Evolutionary conservation across 2,329 filamentous ascomycete species (phyloP).

Genomic region (Trichoderma polysporum): DNA sequence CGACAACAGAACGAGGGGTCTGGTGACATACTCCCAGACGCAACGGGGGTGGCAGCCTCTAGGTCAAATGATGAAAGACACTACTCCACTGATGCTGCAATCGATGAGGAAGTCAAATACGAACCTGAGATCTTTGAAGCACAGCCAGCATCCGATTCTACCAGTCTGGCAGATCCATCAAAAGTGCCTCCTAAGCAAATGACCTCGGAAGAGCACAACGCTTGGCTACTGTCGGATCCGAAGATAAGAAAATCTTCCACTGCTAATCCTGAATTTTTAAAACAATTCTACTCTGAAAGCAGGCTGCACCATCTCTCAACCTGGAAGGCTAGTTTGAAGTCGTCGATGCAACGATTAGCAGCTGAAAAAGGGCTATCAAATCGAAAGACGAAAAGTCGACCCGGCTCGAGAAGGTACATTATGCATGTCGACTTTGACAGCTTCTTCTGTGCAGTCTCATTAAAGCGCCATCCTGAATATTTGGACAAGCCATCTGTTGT

Average conservation of each 20-base stretch:
- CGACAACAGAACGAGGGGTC: not conserved
- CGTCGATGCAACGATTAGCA: slow-evolving; percentile 78
- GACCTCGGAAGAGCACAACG: slow-evolving; percentile 93
- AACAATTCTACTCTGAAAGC: slow-evolving; percentile 94
- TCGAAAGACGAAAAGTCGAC: slow-evolving; percentile 50
- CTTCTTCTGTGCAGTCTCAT: slow-evolving; percentile 93
- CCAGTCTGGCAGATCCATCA: not conserved
- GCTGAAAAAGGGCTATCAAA: slow-evolving; percentile 59
- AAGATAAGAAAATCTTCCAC: slow-evolving; percentile 84
- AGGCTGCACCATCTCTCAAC: slow-evolving; percentile 91
- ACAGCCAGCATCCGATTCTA: not conserved
- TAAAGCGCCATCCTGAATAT: slow-evolving; percentile 73
- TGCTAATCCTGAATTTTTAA: slow-evolving; percentile 88
- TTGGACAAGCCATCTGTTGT: slow-evolving; percentile 80
- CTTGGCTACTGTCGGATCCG: slow-evolving; percentile 77
- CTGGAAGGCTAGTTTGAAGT: slow-evolving; percentile 95
- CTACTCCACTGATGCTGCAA: not conserved
- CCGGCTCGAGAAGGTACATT: slow-evolving; percentile 73
- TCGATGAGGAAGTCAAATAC: not conserved
- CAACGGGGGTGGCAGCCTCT: not conserved
- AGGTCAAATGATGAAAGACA: not conserved
- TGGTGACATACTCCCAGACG: not conserved
- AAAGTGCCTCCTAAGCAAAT: slow-evolving; percentile 55
- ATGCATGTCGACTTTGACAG: slow-evolving; percentile 98
- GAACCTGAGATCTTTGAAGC: not conserved